phyloP scores from a whole-genome alignment of 1,284 basidiomycete species.

The Cryptococcus sp. region DNA sequence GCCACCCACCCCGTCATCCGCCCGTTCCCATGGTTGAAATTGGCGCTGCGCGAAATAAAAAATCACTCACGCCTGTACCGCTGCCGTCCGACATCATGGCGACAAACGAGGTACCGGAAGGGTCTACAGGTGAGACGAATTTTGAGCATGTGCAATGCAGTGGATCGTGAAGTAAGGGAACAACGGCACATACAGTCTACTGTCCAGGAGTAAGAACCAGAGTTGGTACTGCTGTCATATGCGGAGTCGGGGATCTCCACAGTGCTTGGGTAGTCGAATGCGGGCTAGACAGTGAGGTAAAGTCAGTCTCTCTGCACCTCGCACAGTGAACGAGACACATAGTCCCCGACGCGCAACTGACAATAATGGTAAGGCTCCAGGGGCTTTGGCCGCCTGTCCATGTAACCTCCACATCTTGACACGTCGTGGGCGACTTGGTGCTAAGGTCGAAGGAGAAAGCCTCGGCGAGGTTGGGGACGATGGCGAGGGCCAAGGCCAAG shows the following conservation, averaged over 20 bases:
- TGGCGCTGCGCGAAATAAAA: neutral
- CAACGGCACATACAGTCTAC: slow-evolving; percentile 33
- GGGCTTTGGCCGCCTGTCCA: slow-evolving; percentile 35
- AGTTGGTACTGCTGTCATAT: slow-evolving; percentile 15
- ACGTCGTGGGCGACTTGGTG: slow-evolving; percentile 19
- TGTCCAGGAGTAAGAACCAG: slow-evolving; percentile 27
- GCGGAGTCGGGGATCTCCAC: slow-evolving; percentile 30
- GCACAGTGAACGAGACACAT: neutral
- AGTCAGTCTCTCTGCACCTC: slow-evolving; percentile 3
- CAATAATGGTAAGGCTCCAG: slow-evolving; percentile 33
- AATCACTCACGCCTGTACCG: slow-evolving; percentile 36
- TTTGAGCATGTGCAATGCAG: neutral
- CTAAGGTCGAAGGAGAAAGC: slow-evolving; percentile 29
- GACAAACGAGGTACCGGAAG: slow-evolving; percentile 26
- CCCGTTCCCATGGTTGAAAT: neutral
- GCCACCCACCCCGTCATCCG: neutral
- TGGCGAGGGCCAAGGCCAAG: neutral
- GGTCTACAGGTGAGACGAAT: slow-evolving; percentile 20
- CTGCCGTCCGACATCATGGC: slow-evolving; percentile 43
- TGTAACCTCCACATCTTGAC: slow-evolving; percentile 23
- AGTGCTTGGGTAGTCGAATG: slow-evolving; percentile 37
- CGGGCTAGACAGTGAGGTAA: slow-evolving; percentile 24
- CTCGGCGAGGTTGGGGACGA: slow-evolving; percentile 3
- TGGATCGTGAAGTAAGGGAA: neutral
- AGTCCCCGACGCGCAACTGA: slow-evolving; percentile 11